Percentiles rank a stretch among this genome's conserved stretches.
Evolutionary conservation across 306 rosid genomes (phyloP).

Genomic region (Cyclanthera cordifolia): DNA sequence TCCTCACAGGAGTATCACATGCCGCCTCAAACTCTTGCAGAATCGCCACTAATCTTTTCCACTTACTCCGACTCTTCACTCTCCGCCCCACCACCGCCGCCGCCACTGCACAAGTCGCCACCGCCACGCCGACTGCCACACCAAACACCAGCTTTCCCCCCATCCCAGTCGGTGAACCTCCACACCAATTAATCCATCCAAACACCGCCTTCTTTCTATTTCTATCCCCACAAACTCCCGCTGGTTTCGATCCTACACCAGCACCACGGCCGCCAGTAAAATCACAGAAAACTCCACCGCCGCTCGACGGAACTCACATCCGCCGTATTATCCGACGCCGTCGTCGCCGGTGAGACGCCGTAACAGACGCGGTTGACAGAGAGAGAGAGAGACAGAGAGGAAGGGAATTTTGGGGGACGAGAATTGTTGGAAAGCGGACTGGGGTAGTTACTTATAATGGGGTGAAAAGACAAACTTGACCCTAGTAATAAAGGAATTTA

Average conservation of each 20-base stretch:
- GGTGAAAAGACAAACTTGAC: conserved; percentile 22
- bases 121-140: conserved; percentile 59
- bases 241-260: conserved; percentile 19
- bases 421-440: conserved; percentile 34
- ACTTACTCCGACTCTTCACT: conserved; percentile 59
- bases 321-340: conserved; percentile 30
- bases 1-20: conserved; percentile 51
- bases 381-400: not conserved
- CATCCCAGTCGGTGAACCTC: conserved; percentile 18
- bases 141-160: conserved; percentile 62
- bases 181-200: conserved; percentile 28
- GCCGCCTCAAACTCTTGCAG: conserved; percentile 59
- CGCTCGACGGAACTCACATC: not conserved
- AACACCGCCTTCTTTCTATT: conserved; percentile 31
- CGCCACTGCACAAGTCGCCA: conserved; percentile 60
- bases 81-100: conserved; percentile 62
- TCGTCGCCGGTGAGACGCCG: conserved; percentile 26
- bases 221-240: conserved; percentile 31
- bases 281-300: not conserved
- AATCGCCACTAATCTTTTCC: conserved; percentile 57
- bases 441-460: conserved; percentile 30
- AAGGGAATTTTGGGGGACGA: not conserved
- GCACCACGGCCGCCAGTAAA: not conserved
- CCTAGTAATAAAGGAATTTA: not conserved
- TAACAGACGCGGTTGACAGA: conserved; percentile 4